Conservation (phyloP, 139 green algal species). For the Chlorella sp. region DNA sequence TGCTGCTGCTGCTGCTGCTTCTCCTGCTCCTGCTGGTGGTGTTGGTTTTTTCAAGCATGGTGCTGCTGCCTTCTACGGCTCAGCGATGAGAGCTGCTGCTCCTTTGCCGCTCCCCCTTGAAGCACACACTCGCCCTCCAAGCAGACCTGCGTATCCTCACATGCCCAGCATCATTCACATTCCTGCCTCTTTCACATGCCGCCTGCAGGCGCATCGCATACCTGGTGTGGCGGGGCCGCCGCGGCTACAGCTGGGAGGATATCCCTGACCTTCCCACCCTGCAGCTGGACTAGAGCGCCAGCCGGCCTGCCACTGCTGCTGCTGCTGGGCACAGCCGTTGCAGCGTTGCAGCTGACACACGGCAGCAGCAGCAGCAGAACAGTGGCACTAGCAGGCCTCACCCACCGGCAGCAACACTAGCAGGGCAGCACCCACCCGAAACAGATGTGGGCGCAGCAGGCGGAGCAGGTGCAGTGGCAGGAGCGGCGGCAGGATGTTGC, state of each 20-base stretch:
- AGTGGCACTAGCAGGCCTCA: neutral
- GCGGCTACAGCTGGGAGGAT: slow-evolving; percentile 44
- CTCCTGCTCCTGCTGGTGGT: too few relatives aligned
- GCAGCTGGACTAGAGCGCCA: neutral
- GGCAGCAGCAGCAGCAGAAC: neutral
- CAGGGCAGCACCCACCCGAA: neutral
- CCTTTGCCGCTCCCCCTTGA: neutral
- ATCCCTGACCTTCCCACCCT: slow-evolving; percentile 38
- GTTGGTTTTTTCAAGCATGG: too few relatives aligned
- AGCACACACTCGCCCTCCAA: neutral
- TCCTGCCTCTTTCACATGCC: too few relatives aligned
- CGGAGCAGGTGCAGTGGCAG: neutral
- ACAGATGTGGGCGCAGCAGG: neutral
- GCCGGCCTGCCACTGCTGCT: neutral
- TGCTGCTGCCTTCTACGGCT: too few relatives aligned
- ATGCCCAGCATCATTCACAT: too few relatives aligned
- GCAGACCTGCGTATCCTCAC: too few relatives aligned
- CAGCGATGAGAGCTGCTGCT: too few relatives aligned
- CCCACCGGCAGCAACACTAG: neutral
- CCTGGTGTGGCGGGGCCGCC: slow-evolving; percentile 24
- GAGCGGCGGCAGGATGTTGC: neutral
- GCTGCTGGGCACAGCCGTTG: neutral
- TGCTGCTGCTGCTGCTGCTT: too few relatives aligned
- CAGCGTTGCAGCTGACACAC: neutral
- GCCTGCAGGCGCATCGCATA: slow-evolving; percentile 42